Percentiles rank a stretch among this genome's conserved stretches.
Conservation (phyloP, 2,329 filamentous ascomycete genomes). For the Mollisiaceae sp. region DNA sequence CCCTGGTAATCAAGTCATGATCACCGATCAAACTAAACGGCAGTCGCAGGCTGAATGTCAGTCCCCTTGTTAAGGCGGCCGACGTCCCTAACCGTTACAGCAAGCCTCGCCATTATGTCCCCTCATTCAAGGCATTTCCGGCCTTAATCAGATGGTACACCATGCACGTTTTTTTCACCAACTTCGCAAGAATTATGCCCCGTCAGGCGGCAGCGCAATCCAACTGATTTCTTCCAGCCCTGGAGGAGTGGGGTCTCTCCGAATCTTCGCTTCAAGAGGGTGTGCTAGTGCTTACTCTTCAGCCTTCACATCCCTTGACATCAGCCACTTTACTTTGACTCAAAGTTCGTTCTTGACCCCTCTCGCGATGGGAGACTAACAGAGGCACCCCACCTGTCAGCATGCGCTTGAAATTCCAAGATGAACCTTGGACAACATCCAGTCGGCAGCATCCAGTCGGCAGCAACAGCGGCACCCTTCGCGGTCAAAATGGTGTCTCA, state of each 20-base stretch:
- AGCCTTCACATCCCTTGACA: slow-evolving; percentile 31
- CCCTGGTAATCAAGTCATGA: slow-evolving; percentile 28
- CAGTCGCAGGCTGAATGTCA: slow-evolving; percentile 29
- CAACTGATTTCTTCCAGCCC: slow-evolving; percentile 25
- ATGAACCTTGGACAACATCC: slow-evolving; percentile 6
- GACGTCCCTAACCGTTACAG: slow-evolving; percentile 11
- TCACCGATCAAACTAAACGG: slow-evolving; percentile 29
- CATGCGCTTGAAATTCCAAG: slow-evolving; percentile 30
- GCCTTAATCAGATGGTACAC: neutral
- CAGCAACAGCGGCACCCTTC: neutral
- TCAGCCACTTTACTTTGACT: slow-evolving; percentile 29
- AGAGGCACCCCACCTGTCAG: slow-evolving; percentile 30
- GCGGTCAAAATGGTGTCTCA: neutral
- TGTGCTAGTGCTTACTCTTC: slow-evolving; percentile 40
- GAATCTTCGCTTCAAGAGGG: slow-evolving; percentile 23
- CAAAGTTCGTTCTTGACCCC: slow-evolving; percentile 21
- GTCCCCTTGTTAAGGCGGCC: slow-evolving; percentile 18
- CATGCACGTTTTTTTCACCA: neutral
- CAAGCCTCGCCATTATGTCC: neutral
- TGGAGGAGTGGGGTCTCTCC: slow-evolving; percentile 25
- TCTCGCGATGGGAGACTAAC: slow-evolving; percentile 19
- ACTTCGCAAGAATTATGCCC: neutral
- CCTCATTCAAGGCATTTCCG: neutral
- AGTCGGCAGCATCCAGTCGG: slow-evolving; percentile 11
- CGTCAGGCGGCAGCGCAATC: slow-evolving; percentile 9